Evolutionary conservation across 2,329 filamentous ascomycete genomes (phyloP), one percentile per base, ranked within the genome.

Genomic region (Canariomyces notabilis): DNA sequence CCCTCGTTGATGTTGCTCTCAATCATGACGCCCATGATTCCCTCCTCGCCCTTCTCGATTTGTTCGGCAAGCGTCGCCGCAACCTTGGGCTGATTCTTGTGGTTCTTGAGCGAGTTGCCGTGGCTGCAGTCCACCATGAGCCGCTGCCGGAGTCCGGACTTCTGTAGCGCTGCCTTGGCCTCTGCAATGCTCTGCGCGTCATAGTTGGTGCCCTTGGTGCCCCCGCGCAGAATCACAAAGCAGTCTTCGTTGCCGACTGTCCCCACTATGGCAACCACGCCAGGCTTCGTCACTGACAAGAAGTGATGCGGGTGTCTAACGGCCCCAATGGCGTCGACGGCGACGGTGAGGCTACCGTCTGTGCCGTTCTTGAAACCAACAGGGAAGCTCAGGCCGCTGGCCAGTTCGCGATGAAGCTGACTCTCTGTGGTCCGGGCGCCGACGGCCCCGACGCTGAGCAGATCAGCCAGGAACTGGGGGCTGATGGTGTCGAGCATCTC

Each of bases 311-410:
- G 88, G 64, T 95, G 88, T 65, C 80, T 83, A 41, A 94, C 91
- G 14, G 93, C 88, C 52, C 90, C 89, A 65, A 97, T 95, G 41
- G 93, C 93, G 64, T 98, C 93, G 58, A 97, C 88, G 11, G 93
- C 90, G 4, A 97, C 90, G 46, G 83, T 80, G 38, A 97, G 73
- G 7, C 84, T 85, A 42, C 93, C 93, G 65, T 98, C 93, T 23
- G 93, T 98, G 55, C 93, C 93, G 69, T 98, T 98, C 80, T 98
- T 98, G 85, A 98, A 98, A 42, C 93, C 93, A 9, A 98, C 89
- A 2, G 93, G 93, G 85, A 96, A 97, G 58, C 87, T 94, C 29
- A 97, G 76, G 62, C 93, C 93, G 43, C 87, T 93, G 18, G 93
- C 91, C 53, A 98, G 74, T 70, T 98, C 93, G 46, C 93, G 84